Evolutionary conservation across 306 rosid genomes (phyloP).

Genomic region (Lagenaria siceraria): DNA sequence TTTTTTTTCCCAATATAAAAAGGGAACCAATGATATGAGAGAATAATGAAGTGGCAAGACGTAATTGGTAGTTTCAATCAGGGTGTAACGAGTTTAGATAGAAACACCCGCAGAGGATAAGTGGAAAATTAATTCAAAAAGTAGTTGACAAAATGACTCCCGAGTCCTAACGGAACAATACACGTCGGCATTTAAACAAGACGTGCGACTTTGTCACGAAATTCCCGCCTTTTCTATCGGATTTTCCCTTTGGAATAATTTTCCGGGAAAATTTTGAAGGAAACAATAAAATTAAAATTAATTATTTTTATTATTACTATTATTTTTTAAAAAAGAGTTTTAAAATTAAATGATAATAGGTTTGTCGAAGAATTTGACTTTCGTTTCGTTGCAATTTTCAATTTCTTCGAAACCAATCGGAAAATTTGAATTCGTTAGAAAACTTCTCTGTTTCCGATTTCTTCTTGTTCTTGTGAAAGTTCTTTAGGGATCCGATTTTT

Average conservation of each 20-base stretch:
- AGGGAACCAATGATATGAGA: no score
- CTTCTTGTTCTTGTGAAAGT: neutral
- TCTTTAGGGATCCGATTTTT: slow-evolving; percentile 5
- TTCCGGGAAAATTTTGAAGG: neutral
- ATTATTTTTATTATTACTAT: neutral
- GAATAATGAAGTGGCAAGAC: neutral
- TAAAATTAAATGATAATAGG: neutral
- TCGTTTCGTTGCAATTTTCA: no score
- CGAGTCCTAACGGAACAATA: neutral
- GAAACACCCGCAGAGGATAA: neutral
- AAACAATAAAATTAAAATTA: neutral
- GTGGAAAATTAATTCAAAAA: neutral
- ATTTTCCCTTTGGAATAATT: neutral
- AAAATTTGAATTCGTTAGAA: neutral
- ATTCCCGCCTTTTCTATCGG: slow-evolving; percentile 15
- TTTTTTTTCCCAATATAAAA: no score
- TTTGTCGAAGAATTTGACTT: neutral
- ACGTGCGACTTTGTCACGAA: slow-evolving; percentile 13
- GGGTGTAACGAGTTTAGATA: neutral
- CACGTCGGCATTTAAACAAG: neutral
- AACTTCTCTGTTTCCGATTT: neutral
- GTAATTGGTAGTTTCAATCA: neutral
- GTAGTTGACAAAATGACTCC: neutral
- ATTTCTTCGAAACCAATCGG: neutral
- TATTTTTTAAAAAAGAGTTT: no score